phyloP scores from a whole-genome alignment of 805 yeast species.

The Clavispora asparagi region DNA sequence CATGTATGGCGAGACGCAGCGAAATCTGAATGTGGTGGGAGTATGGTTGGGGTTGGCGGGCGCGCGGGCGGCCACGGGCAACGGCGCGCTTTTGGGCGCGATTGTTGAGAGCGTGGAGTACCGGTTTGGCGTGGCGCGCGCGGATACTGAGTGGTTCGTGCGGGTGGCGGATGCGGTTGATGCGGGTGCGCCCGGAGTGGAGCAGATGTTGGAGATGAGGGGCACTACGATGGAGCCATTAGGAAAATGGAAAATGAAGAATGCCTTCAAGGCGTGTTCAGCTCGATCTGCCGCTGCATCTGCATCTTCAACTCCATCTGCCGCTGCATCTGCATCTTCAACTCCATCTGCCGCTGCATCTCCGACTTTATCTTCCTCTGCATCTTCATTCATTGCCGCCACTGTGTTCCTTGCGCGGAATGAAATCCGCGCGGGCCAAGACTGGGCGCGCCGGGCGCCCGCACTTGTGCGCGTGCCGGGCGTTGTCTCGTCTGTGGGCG shows the following conservation, averaged over 20 bases:
- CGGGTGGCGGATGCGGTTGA: neutral
- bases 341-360: too few relatives aligned
- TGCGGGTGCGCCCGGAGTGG: neutral
- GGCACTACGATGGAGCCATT: neutral
- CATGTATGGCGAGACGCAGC: constrained; percentile 15
- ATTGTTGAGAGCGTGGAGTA: constrained; percentile 17
- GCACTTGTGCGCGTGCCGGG: neutral
- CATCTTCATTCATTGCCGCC: neutral
- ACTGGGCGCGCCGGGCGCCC: neutral
- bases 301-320: too few relatives aligned
- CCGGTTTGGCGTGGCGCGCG: constrained; percentile 5
- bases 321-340: too few relatives aligned
- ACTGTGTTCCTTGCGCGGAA: neutral
- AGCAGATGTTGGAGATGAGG: neutral
- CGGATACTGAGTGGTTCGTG: neutral
- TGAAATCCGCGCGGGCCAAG: neutral
- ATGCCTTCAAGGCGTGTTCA: too few relatives aligned
- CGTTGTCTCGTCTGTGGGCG: neutral
- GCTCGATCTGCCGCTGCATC: too few relatives aligned
- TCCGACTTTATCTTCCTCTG: too few relatives aligned
- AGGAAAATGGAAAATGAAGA: too few relatives aligned
- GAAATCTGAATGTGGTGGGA: constrained; percentile 21
- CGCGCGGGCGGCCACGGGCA: constrained; percentile 10
- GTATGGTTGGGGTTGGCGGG: constrained; percentile 21
- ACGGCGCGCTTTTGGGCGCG: constrained; percentile 11